Conservation (phyloP, 2,329 filamentous ascomycete species). For the Colletotrichum salicis region DNA sequence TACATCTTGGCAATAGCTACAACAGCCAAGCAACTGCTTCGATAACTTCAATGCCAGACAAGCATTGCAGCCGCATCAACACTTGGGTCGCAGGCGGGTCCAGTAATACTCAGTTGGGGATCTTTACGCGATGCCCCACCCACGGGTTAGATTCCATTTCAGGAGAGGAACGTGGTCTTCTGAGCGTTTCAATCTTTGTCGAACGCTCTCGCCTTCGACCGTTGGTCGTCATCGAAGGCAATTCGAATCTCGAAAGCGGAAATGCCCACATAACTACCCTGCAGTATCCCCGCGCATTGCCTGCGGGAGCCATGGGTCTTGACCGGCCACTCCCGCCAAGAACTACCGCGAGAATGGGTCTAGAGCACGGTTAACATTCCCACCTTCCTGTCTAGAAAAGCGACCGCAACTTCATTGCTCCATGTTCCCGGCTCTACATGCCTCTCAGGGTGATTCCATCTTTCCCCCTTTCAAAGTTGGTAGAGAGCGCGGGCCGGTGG, state of each 20-base stretch:
- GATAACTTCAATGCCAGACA: too few species aligned
- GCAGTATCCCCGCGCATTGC: neutral
- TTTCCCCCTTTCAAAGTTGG: neutral
- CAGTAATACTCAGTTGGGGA: too few species aligned
- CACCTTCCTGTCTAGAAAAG: slow-evolving; percentile 10
- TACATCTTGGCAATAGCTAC: slow-evolving; percentile 20
- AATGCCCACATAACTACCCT: neutral
- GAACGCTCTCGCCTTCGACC: too few species aligned
- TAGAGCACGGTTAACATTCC: neutral
- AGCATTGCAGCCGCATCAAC: too few species aligned
- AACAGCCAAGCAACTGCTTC: neutral
- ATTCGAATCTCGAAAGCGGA: too few species aligned
- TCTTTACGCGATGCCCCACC: too few species aligned
- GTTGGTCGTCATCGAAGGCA: too few species aligned
- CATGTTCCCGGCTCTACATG: neutral
- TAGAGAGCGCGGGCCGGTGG: neutral
- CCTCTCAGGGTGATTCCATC: neutral
- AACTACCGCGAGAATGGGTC: neutral
- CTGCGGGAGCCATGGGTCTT: slow-evolving; percentile 1
- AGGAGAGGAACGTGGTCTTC: too few species aligned
- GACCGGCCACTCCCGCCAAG: slow-evolving; percentile 16
- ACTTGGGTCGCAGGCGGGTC: too few species aligned
- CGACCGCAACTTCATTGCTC: neutral
- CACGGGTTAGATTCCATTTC: too few species aligned
- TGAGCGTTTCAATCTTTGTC: too few species aligned